Conservation (phyloP, 2,329 filamentous ascomycete species). For the Diaporthe sp. region DNA sequence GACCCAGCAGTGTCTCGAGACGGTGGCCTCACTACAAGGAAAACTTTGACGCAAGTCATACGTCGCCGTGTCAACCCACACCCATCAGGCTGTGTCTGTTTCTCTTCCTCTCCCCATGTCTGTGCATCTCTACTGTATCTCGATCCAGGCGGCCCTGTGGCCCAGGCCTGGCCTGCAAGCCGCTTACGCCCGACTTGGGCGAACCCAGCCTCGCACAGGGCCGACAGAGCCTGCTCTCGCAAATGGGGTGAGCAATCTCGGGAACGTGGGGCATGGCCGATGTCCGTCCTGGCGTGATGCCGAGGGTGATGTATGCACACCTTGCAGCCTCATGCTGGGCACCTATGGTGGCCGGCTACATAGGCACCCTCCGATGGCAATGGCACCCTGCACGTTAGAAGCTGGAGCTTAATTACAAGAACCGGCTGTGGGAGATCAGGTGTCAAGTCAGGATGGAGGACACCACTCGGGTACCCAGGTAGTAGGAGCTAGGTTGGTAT, state of each 20-base stretch:
- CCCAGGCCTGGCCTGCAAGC: conserved; percentile 6
- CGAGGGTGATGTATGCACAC: conserved; percentile 12
- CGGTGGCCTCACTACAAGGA: conserved; percentile 18
- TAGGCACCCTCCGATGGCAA: neutral
- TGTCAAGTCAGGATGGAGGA: neutral
- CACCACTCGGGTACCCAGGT: neutral
- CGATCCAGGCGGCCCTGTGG: neutral
- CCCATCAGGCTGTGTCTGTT: neutral
- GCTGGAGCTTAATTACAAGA: neutral
- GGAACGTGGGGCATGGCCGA: conserved; percentile 27
- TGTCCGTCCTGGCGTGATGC: conserved; percentile 24
- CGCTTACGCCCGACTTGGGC: neutral
- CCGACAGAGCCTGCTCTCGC: neutral
- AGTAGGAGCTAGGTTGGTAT: neutral
- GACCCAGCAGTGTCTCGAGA: conserved; percentile 34
- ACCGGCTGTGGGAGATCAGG: neutral
- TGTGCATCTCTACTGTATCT: neutral
- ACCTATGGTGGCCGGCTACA: neutral
- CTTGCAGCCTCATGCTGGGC: conserved; percentile 12
- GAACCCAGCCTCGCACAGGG: neutral
- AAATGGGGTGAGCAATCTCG: conserved; percentile 29
- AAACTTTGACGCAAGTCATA: conserved; percentile 35
- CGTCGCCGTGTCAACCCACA: conserved; percentile 23
- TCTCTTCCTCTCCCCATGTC: neutral
- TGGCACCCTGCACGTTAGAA: neutral